phyloP scores from a whole-genome alignment of 768 basidiomycete genomes.

The Russula griseocarnosa region DNA sequence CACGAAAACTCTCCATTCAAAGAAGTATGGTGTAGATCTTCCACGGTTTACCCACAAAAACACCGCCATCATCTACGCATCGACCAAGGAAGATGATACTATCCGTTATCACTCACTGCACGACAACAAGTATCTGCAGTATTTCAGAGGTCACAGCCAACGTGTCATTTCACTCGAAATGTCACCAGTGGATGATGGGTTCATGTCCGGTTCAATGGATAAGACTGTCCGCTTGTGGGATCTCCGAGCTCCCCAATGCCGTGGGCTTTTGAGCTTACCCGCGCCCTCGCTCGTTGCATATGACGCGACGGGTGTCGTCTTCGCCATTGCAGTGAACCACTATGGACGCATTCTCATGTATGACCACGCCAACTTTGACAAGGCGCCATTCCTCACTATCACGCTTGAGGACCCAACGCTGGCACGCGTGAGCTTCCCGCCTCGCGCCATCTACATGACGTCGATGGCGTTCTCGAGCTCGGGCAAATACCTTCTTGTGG shows the following conservation, averaged over 20 bases:
- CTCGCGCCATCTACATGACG: slow-evolving; percentile 86
- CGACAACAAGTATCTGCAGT: slow-evolving; percentile 93
- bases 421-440: slow-evolving; percentile 72
- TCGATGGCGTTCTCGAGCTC: slow-evolving; percentile 87
- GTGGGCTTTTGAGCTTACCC: slow-evolving; percentile 74
- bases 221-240: slow-evolving; percentile 97
- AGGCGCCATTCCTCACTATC: slow-evolving; percentile 84
- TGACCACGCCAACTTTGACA: slow-evolving; percentile 83
- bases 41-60: slow-evolving; percentile 93
- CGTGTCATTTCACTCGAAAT: slow-evolving; percentile 88
- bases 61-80: slow-evolving; percentile 80
- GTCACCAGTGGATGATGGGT: slow-evolving; percentile 89
- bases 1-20: slow-evolving; percentile 76
- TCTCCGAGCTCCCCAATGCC: slow-evolving; percentile 70
- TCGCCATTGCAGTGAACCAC: slow-evolving; percentile 81
- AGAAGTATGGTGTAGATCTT: slow-evolving; percentile 95
- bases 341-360: slow-evolving; percentile 82
- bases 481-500: slow-evolving; percentile 85
- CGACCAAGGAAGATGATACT: slow-evolving; percentile 93
- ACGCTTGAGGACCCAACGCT: slow-evolving; percentile 79
- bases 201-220: slow-evolving; percentile 93
- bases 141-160: slow-evolving; percentile 92
- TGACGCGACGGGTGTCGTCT: slow-evolving; percentile 76
- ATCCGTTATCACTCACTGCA: slow-evolving; percentile 93
- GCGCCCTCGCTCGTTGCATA: slow-evolving; percentile 78